Percentiles rank a stretch among this genome's conserved stretches.
These are phyloP conservation scores for Microsporum ferrugineum DNA, from an alignment of 2,329 filamentous ascomycete species.

Conservation along the genomic window DNA sequence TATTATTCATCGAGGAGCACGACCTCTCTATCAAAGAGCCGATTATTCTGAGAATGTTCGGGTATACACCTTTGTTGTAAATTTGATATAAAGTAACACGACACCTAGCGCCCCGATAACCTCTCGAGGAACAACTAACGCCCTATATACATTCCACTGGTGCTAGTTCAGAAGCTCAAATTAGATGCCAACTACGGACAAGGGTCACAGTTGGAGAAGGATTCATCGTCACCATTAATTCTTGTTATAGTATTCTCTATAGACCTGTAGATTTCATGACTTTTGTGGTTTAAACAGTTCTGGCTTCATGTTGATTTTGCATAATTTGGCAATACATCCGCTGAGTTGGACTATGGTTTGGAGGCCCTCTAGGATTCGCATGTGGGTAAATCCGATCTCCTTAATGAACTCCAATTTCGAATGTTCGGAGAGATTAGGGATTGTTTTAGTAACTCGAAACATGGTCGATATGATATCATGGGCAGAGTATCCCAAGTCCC, in stretches of 20 bases:
- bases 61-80: no score
- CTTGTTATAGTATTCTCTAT: background rate
- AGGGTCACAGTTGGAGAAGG: background rate
- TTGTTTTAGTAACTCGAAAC: slow-evolving; percentile 96
- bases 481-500: slow-evolving; percentile 85
- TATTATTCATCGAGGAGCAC: no score
- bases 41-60: no score
- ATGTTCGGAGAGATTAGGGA: slow-evolving; percentile 83
- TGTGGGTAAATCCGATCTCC: slow-evolving; percentile 97
- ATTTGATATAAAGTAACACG: no score
- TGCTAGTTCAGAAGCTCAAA: background rate
- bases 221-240: background rate
- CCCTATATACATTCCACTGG: background rate
- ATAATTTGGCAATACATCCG: slow-evolving; percentile 80
- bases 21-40: no score
- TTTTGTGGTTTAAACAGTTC: slow-evolving; percentile 54
- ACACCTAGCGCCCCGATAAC: no score
- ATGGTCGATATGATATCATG: slow-evolving; percentile 99
- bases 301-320: slow-evolving; percentile 93
- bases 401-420: slow-evolving; percentile 95
- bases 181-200: background rate
- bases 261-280: slow-evolving; percentile 14
- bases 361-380: slow-evolving; percentile 97
- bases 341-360: slow-evolving; percentile 90
- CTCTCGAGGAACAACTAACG: no score